Evolutionary conservation across 768 basidiomycete genomes (phyloP).

Genomic region (Mycena epipterygia): DNA sequence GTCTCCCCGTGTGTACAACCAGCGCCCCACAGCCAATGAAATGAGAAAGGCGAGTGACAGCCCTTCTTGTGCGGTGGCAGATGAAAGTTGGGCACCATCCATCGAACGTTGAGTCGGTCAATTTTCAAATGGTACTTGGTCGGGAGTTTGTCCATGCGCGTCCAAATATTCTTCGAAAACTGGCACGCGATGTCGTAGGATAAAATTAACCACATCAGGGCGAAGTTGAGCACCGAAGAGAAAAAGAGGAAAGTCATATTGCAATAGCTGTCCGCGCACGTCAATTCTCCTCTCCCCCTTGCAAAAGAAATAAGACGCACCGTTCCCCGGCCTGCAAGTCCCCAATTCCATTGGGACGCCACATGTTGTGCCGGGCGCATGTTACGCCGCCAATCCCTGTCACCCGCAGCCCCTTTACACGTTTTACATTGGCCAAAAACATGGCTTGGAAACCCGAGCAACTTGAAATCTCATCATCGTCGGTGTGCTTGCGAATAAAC

Average conservation of each 20-base stretch:
- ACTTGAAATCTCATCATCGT: slow-evolving; percentile 15
- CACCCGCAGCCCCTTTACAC: slow-evolving; percentile 13
- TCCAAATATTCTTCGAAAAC: not conserved
- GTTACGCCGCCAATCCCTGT: slow-evolving; percentile 23
- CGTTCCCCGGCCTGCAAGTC: slow-evolving; percentile 38
- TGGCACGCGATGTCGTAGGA: slow-evolving; percentile 13
- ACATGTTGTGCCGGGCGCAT: slow-evolving; percentile 30
- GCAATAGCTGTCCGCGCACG: not conserved
- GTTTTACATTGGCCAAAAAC: slow-evolving; percentile 3
- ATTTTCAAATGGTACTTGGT: not conserved
- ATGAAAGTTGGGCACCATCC: not conserved
- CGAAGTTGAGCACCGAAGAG: not conserved
- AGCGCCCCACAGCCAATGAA: slow-evolving; percentile 8
- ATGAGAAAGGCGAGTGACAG: not conserved
- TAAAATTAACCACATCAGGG: not conserved
- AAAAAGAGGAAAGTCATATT: slow-evolving; percentile 1
- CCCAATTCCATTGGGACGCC: slow-evolving; percentile 35
- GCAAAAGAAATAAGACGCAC: not conserved
- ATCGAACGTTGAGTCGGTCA: not conserved
- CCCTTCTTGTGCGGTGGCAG: not conserved
- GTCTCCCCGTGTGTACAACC: not conserved
- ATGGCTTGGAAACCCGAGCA: slow-evolving; percentile 19
- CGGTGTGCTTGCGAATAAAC: not conserved
- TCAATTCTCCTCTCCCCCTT: too few species aligned
- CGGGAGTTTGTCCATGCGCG: not conserved